phyloP scores from a whole-genome alignment of 768 basidiomycete species.

The Stropharia rugosoannulata region DNA sequence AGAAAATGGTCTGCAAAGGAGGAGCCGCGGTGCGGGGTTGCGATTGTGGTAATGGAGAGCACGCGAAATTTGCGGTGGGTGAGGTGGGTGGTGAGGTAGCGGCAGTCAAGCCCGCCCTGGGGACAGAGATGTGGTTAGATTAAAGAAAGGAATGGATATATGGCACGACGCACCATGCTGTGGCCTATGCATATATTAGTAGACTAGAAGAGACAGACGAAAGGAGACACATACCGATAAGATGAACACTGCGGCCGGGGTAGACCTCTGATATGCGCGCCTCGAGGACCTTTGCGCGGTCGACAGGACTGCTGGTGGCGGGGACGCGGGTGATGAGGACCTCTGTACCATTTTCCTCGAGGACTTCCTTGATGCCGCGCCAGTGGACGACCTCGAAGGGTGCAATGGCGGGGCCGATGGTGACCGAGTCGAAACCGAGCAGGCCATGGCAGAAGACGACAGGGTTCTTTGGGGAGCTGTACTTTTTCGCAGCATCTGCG shows the following conservation, averaged over 20 bases:
- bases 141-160: not conserved
- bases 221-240: constrained; percentile 56
- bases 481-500: constrained; percentile 55
- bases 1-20: constrained; percentile 92
- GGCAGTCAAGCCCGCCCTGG: constrained; percentile 87
- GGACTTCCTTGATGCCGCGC: constrained; percentile 93
- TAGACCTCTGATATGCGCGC: constrained; percentile 76
- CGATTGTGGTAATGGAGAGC: constrained; percentile 89
- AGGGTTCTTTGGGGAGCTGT: constrained; percentile 78
- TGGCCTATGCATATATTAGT: constrained; percentile 48
- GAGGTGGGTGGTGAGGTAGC: constrained; percentile 82
- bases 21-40: constrained; percentile 93
- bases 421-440: constrained; percentile 85
- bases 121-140: not conserved
- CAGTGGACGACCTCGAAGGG: constrained; percentile 91
- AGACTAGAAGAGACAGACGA: not conserved
- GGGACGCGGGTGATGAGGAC: constrained; percentile 94
- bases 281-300: constrained; percentile 90
- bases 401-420: constrained; percentile 72
- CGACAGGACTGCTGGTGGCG: constrained; percentile 84
- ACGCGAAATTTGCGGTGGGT: constrained; percentile 76
- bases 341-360: constrained; percentile 85
- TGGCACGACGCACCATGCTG: constrained; percentile 51
- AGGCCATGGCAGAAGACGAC: constrained; percentile 96
- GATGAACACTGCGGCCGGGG: constrained; percentile 82